Evolutionary conservation across 2,329 filamentous ascomycete species (phyloP), one percentile per base, ranked within the genome.

Genomic region (Claviceps sp.): DNA sequence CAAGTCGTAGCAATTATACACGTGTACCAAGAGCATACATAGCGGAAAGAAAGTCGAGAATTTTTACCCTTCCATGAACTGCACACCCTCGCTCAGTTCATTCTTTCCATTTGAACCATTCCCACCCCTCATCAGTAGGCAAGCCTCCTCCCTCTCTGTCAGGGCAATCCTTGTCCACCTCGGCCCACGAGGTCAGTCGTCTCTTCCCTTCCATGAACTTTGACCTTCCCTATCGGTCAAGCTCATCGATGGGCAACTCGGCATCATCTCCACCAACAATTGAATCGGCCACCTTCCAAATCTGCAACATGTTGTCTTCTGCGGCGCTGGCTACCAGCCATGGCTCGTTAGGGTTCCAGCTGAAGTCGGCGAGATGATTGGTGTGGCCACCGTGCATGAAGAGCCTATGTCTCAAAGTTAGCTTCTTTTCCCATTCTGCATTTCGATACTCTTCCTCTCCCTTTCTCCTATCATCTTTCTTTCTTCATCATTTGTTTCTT

Each of bases 311-410:
- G 64, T 98, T 98, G 71, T 98, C 93, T 66, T 98, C 94, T 1
- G 91, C 93, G 16, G 93, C 90, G 55, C 87, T 95, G 66, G 89
- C 90, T 58, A 98, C 86, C 51, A 96, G 80, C 94, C 94, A 98
- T 4, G 91, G 90, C 62, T 96, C 89, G 65, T 95, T 95, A 59
- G 82, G 81, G 68, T 98, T 98, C 91, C 91, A 98, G 70, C 86
- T 91, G 64, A 98, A 98, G 68, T 98, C 94, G 38, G 88, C 89
- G 55, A 98, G 81, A 58, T 94, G 86, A 70, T 96, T 96, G 11
- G 93, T 98, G 72, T 98, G 94, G 36, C 93, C 93, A 55, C 93
- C 93, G 62, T 98, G 93, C 90, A 98, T 97, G 71, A 98, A 98
- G 1, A 98, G 53, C 5, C 42, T 50, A 37, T 38, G 23, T 46